Percentiles rank a stretch among this genome's conserved stretches.
Conservation (phyloP, 2,329 filamentous ascomycete genomes). For the Diplodia mutila region DNA sequence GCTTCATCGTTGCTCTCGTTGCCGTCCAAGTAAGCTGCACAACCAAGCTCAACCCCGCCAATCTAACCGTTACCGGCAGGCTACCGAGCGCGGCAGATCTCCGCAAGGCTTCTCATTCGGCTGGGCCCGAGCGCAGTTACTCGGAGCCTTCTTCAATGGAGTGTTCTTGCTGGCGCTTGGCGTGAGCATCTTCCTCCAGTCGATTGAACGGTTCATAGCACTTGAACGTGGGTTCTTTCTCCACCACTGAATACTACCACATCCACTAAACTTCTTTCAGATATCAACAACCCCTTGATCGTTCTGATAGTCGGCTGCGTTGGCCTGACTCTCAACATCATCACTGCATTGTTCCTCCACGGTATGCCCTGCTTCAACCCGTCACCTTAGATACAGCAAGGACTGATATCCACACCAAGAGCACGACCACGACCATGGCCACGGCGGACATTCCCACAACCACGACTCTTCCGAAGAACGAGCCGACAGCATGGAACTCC, state of each 20-base stretch:
- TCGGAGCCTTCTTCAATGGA: conserved; percentile 82
- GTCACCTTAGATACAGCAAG: too few species aligned
- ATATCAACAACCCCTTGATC: conserved; percentile 65
- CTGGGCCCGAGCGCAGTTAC: conserved; percentile 74
- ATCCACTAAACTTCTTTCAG: conserved; percentile 42
- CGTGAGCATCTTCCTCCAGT: conserved; percentile 73
- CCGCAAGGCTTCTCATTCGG: conserved; percentile 69
- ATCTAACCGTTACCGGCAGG: conserved; percentile 23
- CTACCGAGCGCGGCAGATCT: conserved; percentile 56
- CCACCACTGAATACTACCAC: accelerated
- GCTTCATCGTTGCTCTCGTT: conserved; percentile 68
- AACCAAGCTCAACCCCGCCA: neutral
- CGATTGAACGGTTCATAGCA: conserved; percentile 69
- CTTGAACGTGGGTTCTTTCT: conserved; percentile 52
- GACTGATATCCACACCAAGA: neutral
- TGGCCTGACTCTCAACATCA: conserved; percentile 68
- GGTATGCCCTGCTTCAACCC: conserved; percentile 47
- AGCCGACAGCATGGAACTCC: neutral
- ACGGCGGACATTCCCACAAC: neutral
- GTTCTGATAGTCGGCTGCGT: conserved; percentile 71
- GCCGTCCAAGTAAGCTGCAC: conserved; percentile 61
- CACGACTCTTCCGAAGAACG: neutral
- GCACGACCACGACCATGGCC: neutral
- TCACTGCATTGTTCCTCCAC: conserved; percentile 68
- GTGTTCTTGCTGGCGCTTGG: conserved; percentile 73